Percentiles rank a stretch among this genome's conserved stretches.
Conservation (phyloP, 805 yeast genomes). For the Myxozyma lipomycoides region DNA sequence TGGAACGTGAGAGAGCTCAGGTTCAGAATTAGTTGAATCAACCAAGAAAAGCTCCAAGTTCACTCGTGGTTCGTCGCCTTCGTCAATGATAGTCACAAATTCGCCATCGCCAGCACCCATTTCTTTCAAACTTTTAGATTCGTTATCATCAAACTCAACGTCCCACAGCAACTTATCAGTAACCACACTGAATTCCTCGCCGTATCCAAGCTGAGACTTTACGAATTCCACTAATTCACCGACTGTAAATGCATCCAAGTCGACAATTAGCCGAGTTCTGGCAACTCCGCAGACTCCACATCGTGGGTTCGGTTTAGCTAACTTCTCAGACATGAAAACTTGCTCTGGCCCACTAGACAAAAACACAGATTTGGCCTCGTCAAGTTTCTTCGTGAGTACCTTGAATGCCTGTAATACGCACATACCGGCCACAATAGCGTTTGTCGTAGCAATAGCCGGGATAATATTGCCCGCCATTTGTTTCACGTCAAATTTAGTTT, state of each 20-base stretch:
- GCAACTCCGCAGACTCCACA: conserved; percentile 54
- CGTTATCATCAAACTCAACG: conserved; percentile 81
- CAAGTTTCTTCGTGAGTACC: conserved; percentile 38
- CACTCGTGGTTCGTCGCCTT: conserved; percentile 62
- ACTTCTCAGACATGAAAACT: conserved; percentile 59
- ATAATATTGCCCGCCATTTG: conserved; percentile 96
- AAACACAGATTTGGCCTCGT: conserved; percentile 42
- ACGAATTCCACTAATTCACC: conserved; percentile 47
- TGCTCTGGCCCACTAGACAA: conserved; percentile 55
- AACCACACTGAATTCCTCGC: conserved; percentile 53
- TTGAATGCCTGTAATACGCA: conserved; percentile 70
- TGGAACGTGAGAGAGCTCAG: conserved; percentile 8
- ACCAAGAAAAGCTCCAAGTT: conserved; percentile 38
- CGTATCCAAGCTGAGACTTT: conserved; percentile 45
- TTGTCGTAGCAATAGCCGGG: conserved; percentile 97
- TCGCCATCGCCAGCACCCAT: conserved; percentile 60
- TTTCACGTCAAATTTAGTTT: conserved; percentile 80
- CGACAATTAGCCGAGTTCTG: conserved; percentile 33
- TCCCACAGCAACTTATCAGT: conserved; percentile 72
- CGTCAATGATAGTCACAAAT: conserved; percentile 70
- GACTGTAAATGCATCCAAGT: conserved; percentile 40
- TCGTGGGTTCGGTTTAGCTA: conserved; percentile 59
- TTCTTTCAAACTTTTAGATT: conserved; percentile 45
- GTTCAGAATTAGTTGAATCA: not conserved
- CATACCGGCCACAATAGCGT: conserved; percentile 90